Conservation (phyloP, 176 grass and related monocot genomes). For the Cenchrus purpureus region DNA sequence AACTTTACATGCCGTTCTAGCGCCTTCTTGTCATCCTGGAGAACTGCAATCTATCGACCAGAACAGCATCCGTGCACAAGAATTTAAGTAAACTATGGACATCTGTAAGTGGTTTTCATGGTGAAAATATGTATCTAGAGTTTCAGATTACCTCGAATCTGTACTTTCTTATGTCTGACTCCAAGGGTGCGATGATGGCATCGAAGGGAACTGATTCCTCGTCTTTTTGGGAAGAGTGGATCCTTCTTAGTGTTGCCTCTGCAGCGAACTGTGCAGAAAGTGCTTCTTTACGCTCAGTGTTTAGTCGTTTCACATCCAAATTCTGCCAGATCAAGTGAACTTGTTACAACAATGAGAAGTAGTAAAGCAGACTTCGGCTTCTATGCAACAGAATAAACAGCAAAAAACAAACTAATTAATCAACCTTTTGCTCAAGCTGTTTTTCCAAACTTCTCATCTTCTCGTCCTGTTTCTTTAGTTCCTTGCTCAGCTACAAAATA, state of each 20-base stretch:
- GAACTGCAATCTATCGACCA: slow-evolving; percentile 63
- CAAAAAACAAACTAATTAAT: slow-evolving; percentile 3
- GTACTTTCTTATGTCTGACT: slow-evolving; percentile 85
- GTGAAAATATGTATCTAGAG: background rate
- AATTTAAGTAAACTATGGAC: background rate
- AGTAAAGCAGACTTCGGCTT: background rate
- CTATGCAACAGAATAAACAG: background rate
- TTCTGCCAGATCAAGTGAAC: slow-evolving; percentile 55
- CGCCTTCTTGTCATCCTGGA: slow-evolving; percentile 87
- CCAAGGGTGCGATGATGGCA: slow-evolving; percentile 74
- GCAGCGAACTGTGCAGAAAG: slow-evolving; percentile 79
- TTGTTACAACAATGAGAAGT: background rate
- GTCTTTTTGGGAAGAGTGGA: slow-evolving; percentile 71
- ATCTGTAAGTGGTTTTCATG: background rate
- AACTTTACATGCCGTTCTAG: slow-evolving; percentile 75
- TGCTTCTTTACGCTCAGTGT: slow-evolving; percentile 78
- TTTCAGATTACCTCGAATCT: slow-evolving; percentile 60
- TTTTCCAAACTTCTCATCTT: slow-evolving; percentile 66
- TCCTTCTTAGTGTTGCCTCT: slow-evolving; percentile 77
- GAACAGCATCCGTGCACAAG: slow-evolving; percentile 7
- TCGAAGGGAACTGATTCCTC: slow-evolving; percentile 81
- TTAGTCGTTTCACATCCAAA: slow-evolving; percentile 75
- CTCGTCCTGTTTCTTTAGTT: slow-evolving; percentile 84
- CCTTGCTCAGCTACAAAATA: slow-evolving; percentile 73
- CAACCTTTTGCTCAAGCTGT: slow-evolving; percentile 86